Base-by-base conservation (phyloP, 1,284 basidiomycete species). In the Austropuccinia psidii region DNA sequence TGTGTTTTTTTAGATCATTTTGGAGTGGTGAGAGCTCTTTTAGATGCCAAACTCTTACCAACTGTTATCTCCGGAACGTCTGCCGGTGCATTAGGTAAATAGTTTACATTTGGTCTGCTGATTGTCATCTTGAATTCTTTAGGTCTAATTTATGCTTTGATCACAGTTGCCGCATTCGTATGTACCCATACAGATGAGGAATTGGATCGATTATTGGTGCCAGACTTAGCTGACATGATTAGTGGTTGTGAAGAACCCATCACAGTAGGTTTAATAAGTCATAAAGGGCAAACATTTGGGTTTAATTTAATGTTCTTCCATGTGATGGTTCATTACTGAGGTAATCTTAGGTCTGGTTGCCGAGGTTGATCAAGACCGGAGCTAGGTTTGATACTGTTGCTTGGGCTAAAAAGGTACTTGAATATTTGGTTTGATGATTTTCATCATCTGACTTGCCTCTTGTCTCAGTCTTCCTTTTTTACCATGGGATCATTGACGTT, bases 401-500 rank as follows among this genome's bases (percentile, higher is more conserved):
- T 76, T 98, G 96, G 96, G 96, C 95, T 11, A 84, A 86, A 77
- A 96, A 96, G 85, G 91, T 90, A 61, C 58, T 78, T 13, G 24
- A 69, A 65, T 27, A 45, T 78, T 77, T 74, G 43, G 64, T 19
- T 50, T 13, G 3, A 62, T 39, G 60, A 61, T 27, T 31, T 11
- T 33, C 19, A 35, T 37, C 58, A 35, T n/a, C n/a, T n/a, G n/a
- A 75, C 50, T 62, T 29, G 41, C 17, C 35, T 50, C 49, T 29
- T 39, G 24, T 19, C 7, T 5, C 78, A 86, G 85, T 81, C 85
- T 2, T 84, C 87, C 55, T 98, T 92, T 83, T 98, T 97, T 81
- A 98, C 93, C 5, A 85, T 88, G 76, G 96, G 96, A 4, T 93
- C 90, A 0, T 87, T 92, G 85, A 98, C 95, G 0, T 99, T 99